Base-by-base conservation (phyloP, 129 eudicot genomes). In the Escallonia rubra region DNA sequence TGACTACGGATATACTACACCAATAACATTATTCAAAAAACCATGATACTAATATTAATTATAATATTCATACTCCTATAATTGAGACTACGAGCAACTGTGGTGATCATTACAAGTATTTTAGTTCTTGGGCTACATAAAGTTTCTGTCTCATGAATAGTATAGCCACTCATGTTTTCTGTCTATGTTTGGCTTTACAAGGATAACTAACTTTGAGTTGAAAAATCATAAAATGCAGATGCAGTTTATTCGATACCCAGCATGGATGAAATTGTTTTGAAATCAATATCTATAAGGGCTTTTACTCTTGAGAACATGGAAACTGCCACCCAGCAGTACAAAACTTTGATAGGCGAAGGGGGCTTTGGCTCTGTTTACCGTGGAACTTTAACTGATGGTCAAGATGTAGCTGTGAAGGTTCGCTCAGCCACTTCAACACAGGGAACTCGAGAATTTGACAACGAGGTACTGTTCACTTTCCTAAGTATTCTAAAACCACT, bases 391-490 rank as follows among this genome's bases (percentile, higher is more conserved):
- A 74, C 77, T 39, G 90, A 86, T 74, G 96, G 96, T 65, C 78
- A 86, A 73, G 93, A 86, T 81, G 96, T 90, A 67, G 96, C 96
- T 8, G 96, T 90, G 57, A 90, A 90, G 68, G 96, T 90, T 61
- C 84, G 94, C 63, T 90, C 96, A 72, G 87, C 86, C 51, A 90
- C 86, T 59, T 90, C 96, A 55, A 86, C 96, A 34, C 96, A 90
- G 68, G 96, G 96, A 77, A 86, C 85, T 51, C 96, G 96, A 46
- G 96, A 90, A 72, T 90, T 90, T 57, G 82, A 90, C 59, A 86
- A 90, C 70, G 96, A 90, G 90, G 96, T 86, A 45, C 49, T 45
- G 52, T 10, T 34, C 34, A 41, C 50, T 50, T 47, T 50, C 52
- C 59, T 57, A 61, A 73, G 55, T 49, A 66, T 65, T 55, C 44